Evolutionary conservation across 495 filamentous ascomycete species (phyloP).

Genomic region (Lasiosphaeria miniovina): DNA sequence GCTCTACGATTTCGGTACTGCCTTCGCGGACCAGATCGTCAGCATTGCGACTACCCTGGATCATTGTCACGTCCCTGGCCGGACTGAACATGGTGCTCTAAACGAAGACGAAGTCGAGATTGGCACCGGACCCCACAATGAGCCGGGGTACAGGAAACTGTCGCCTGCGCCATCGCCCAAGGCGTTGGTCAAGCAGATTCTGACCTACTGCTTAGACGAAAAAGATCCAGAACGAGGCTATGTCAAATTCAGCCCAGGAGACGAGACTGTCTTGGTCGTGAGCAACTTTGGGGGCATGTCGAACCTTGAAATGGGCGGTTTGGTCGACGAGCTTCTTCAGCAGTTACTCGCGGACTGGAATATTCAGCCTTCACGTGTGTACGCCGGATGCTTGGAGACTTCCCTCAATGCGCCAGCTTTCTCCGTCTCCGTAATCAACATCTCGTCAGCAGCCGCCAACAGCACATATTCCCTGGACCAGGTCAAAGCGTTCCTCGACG

Average conservation of each 20-base stretch:
- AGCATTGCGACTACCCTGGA: slow-evolving; percentile 60
- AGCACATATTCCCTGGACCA: slow-evolving; percentile 41
- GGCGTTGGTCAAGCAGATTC: slow-evolving; percentile 52
- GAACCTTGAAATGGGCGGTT: slow-evolving; percentile 56
- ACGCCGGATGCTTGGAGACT: slow-evolving; percentile 52
- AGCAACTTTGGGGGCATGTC: slow-evolving; percentile 66
- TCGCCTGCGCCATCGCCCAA: slow-evolving; percentile 52
- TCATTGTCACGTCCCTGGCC: slow-evolving; percentile 62
- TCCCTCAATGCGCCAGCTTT: slow-evolving; percentile 63
- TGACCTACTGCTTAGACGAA: slow-evolving; percentile 54
- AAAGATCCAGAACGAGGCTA: slow-evolving; percentile 55
- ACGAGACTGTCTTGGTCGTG: slow-evolving; percentile 55
- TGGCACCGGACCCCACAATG: slow-evolving; percentile 62
- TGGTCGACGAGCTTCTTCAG: slow-evolving; percentile 51
- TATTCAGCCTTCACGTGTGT: slow-evolving; percentile 42
- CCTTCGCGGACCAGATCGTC: slow-evolving; percentile 53
- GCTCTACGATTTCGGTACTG: slow-evolving; percentile 54
- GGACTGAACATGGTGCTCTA: slow-evolving; percentile 52
- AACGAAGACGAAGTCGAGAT: slow-evolving; percentile 50
- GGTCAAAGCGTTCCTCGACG: slow-evolving; percentile 53
- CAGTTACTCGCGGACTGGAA: slow-evolving; percentile 44
- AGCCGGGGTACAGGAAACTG: slow-evolving; percentile 56
- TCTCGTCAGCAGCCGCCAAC: slow-evolving; percentile 47
- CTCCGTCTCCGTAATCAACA: slow-evolving; percentile 57
- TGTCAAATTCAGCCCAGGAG: slow-evolving; percentile 52